phyloP scores from a whole-genome alignment of 2,329 filamentous ascomycete genomes.

The Parastagonospora avenae region DNA sequence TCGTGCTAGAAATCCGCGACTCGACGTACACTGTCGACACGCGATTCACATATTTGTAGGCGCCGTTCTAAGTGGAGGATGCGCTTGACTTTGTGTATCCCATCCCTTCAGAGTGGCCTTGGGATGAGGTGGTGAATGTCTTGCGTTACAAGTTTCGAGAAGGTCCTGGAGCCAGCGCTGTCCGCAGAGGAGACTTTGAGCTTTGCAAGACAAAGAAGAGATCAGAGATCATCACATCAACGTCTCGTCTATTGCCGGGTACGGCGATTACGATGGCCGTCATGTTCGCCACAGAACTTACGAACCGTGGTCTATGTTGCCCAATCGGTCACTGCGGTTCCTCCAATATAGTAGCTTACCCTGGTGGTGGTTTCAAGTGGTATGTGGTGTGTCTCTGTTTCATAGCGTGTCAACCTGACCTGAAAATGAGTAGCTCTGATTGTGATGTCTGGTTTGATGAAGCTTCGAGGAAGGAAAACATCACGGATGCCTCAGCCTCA shows the following conservation, averaged over 20 bases:
- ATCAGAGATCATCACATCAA: neutral
- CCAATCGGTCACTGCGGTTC: neutral
- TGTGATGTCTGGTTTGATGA: neutral
- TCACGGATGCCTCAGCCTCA: no score
- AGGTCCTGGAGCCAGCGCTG: neutral
- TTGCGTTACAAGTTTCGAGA: neutral
- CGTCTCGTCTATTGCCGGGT: neutral
- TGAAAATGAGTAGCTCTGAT: neutral
- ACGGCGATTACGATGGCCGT: neutral
- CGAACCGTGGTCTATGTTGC: neutral
- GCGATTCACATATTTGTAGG: conserved; percentile 1
- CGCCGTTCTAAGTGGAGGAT: conserved; percentile 1
- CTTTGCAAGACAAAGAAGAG: neutral
- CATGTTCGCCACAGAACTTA: neutral
- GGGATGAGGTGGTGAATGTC: neutral
- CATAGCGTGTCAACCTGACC: no score
- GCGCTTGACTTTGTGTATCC: neutral
- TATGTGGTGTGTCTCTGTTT: no score
- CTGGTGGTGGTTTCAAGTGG: neutral
- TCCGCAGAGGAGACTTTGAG: neutral
- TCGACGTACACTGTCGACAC: neutral
- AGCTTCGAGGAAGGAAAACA: no score
- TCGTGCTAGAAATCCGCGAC: conserved; percentile 5
- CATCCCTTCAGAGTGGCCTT: conserved; percentile 2
- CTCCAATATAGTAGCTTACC: neutral